Percentiles rank a stretch among this genome's conserved stretches.
Conservation (phyloP, 768 basidiomycete genomes). For the Leccinum barrowsii region DNA sequence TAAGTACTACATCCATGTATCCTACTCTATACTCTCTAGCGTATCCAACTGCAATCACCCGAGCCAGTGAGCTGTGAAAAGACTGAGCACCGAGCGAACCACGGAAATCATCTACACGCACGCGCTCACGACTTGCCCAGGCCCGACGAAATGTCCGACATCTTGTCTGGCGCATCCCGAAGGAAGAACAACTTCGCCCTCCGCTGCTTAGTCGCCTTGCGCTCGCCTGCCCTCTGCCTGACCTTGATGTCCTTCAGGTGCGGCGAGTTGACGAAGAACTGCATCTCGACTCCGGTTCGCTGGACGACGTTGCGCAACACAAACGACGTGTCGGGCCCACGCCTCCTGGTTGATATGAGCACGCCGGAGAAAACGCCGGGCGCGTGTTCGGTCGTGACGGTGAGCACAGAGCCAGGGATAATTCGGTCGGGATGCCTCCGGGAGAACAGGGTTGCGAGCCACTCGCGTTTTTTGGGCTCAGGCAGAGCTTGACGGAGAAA, state of each 20-base stretch:
- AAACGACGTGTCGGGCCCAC: slow-evolving; percentile 87
- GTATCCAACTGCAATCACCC: neutral
- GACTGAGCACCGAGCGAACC: slow-evolving; percentile 2
- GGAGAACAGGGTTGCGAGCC: slow-evolving; percentile 70
- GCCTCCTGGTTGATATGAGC: slow-evolving; percentile 75
- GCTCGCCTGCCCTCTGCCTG: slow-evolving; percentile 53
- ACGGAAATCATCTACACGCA: slow-evolving; percentile 7
- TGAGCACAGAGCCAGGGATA: slow-evolving; percentile 81
- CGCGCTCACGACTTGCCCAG: slow-evolving; percentile 27
- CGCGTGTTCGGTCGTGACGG: slow-evolving; percentile 71
- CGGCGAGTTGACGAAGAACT: slow-evolving; percentile 83
- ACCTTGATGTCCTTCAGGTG: slow-evolving; percentile 85
- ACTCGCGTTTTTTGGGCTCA: slow-evolving; percentile 62
- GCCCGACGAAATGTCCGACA: slow-evolving; percentile 65
- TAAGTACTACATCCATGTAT: slow-evolving; percentile 1
- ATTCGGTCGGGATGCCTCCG: slow-evolving; percentile 65
- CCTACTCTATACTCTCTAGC: slow-evolving; percentile 8
- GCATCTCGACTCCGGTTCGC: slow-evolving; percentile 90
- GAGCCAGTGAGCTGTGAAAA: slow-evolving; percentile 4
- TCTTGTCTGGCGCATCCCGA: slow-evolving; percentile 79
- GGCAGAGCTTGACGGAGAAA: slow-evolving; percentile 64
- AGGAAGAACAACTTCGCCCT: slow-evolving; percentile 82
- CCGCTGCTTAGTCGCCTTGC: slow-evolving; percentile 53
- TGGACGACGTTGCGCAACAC: slow-evolving; percentile 86
- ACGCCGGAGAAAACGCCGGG: slow-evolving; percentile 88